A percentile compares a stretch with the other conserved stretches of the same genome.
These are phyloP conservation scores for Paramecium caudatum DNA, from an alignment of 73 alveolate species.

Conservation along the genomic window DNA sequence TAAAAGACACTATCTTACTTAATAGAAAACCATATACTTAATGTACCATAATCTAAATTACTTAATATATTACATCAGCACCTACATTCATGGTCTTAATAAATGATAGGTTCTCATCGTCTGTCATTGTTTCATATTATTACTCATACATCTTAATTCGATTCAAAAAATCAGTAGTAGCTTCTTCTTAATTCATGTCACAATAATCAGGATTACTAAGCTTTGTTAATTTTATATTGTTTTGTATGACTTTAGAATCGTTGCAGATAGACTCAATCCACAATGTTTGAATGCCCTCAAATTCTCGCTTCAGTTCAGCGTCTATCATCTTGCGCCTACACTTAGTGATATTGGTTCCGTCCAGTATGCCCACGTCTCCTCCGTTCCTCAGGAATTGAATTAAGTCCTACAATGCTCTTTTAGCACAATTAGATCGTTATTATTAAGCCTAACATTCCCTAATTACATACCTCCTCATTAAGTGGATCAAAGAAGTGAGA, in stretches of 20 bases:
- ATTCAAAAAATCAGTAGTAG: constrained; percentile 19
- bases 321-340: constrained; percentile 66
- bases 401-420: constrained; percentile 57
- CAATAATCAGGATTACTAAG: constrained; percentile 58
- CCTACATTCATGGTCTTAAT: constrained; percentile 75
- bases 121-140: constrained; percentile 69
- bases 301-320: background rate
- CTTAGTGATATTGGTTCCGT: constrained; percentile 77
- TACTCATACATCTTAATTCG: constrained; percentile 65
- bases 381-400: constrained; percentile 55
- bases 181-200: background rate
- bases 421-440: constrained; percentile 2
- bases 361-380: constrained; percentile 76
- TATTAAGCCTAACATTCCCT: background rate
- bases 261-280: constrained; percentile 77
- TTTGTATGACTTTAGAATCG: constrained; percentile 66
- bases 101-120: constrained; percentile 56
- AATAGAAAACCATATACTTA: constrained; percentile 71
- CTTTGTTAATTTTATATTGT: constrained; percentile 68
- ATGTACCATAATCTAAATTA: constrained; percentile 55
- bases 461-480: constrained; percentile 42
- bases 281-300: constrained; percentile 56
- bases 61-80: constrained; percentile 10
- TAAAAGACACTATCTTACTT: constrained; percentile 56
- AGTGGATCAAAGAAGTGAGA: constrained; percentile 41